Evolutionary conservation across 495 filamentous ascomycete species (phyloP).

Genomic region (Talaromyces borbonicus): DNA sequence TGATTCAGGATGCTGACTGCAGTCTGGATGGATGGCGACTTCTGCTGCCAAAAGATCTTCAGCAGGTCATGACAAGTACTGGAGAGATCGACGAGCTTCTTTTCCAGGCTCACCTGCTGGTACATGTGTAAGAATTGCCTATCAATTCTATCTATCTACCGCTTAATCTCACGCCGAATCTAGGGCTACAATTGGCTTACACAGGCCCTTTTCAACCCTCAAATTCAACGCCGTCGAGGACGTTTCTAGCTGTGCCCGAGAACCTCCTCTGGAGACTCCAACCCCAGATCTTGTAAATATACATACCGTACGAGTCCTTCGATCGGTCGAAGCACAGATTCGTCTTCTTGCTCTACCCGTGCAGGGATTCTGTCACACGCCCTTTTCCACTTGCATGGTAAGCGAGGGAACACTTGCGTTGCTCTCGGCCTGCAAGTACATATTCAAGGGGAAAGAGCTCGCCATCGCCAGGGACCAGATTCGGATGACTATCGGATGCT

Average conservation of each 20-base stretch:
- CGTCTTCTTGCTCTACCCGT: slow-evolving; percentile 20
- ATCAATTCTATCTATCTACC: background rate
- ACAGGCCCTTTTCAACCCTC: slow-evolving; percentile 25
- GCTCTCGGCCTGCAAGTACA: slow-evolving; percentile 19
- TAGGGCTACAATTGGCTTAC: slow-evolving; percentile 20
- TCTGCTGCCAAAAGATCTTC: slow-evolving; percentile 17
- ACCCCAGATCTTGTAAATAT: slow-evolving; percentile 18
- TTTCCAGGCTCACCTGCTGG: slow-evolving; percentile 25
- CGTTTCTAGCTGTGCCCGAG: slow-evolving; percentile 22
- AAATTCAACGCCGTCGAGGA: slow-evolving; percentile 19
- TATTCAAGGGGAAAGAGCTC: slow-evolving; percentile 17
- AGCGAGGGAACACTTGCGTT: slow-evolving; percentile 19
- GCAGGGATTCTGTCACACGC: slow-evolving; percentile 16
- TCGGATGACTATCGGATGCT: slow-evolving; percentile 23
- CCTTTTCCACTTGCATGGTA: slow-evolving; percentile 25
- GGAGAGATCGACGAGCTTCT: slow-evolving; percentile 27
- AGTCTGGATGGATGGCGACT: slow-evolving; percentile 20
- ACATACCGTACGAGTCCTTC: slow-evolving; percentile 20
- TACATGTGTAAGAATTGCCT: slow-evolving; percentile 22
- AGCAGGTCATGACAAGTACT: slow-evolving; percentile 18
- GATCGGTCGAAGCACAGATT: slow-evolving; percentile 18
- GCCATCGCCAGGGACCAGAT: slow-evolving; percentile 21
- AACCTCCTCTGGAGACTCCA: slow-evolving; percentile 14
- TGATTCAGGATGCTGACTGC: slow-evolving; percentile 21
- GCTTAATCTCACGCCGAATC: background rate